These are phyloP conservation scores for Usnea hakonensis DNA, from an alignment of 495 filamentous ascomycete genomes.

Conservation along the genomic window DNA sequence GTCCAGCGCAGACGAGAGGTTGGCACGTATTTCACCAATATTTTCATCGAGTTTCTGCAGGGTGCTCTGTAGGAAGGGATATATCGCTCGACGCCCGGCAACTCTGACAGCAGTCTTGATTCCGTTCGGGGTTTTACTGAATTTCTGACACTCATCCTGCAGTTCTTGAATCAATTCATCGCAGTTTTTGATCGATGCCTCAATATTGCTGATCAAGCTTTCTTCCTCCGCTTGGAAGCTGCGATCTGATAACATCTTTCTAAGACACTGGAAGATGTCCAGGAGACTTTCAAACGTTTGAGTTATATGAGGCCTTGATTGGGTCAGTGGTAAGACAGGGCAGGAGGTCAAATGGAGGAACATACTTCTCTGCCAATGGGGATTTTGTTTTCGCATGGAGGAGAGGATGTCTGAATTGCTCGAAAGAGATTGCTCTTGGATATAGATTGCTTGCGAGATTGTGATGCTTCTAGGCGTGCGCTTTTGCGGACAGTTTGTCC, in stretches of 20 bases:
- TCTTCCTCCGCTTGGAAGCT: constrained; percentile 18
- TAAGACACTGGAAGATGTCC: constrained; percentile 19
- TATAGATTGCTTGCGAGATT: too few species aligned
- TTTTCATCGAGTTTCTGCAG: constrained; percentile 30
- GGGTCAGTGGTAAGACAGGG: too few species aligned
- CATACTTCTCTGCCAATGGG: too few species aligned
- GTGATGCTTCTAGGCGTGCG: too few species aligned
- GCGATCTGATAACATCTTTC: constrained; percentile 16
- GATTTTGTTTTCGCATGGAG: too few species aligned
- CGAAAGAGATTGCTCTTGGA: too few species aligned
- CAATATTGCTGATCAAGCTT: constrained; percentile 25
- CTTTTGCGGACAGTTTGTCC: too few species aligned
- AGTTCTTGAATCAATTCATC: constrained; percentile 30
- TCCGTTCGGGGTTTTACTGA: not conserved
- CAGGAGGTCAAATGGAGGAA: too few species aligned
- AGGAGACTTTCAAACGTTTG: constrained; percentile 20
- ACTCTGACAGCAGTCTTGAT: constrained; percentile 17
- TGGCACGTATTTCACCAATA: constrained; percentile 27
- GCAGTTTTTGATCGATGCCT: constrained; percentile 21
- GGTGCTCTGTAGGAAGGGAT: constrained; percentile 32
- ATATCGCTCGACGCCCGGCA: constrained; percentile 22
- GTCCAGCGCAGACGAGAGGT: constrained; percentile 26
- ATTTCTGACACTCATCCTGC: constrained; percentile 21
- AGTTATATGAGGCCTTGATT: constrained; percentile 10
- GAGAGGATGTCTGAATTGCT: too few species aligned